These are phyloP conservation scores for Euclidium syriacum DNA, from an alignment of 345 rosid species.

Conservation along the genomic window DNA sequence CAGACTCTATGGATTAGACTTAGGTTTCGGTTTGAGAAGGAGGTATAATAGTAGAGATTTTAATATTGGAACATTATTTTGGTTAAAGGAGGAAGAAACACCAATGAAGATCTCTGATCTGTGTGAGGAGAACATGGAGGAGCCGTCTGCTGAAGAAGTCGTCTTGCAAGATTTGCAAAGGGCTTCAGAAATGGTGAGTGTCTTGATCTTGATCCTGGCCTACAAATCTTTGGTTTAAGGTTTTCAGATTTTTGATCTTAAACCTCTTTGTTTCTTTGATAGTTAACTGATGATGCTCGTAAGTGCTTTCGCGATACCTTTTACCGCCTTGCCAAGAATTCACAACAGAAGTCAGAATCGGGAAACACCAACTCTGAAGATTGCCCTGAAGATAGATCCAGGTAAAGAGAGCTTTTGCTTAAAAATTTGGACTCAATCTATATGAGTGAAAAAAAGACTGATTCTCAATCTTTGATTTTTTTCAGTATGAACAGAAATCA, in stretches of 20 bases:
- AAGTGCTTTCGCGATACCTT: constrained; percentile 77
- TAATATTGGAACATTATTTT: constrained; percentile 17
- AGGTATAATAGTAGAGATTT: not conserved
- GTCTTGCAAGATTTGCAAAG: constrained; percentile 59
- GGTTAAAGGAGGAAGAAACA: constrained; percentile 8
- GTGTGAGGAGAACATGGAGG: constrained; percentile 27
- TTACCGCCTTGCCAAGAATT: constrained; percentile 77
- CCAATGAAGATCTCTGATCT: constrained; percentile 19
- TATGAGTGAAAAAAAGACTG: not conserved
- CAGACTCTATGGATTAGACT: not conserved
- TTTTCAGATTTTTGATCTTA: not conserved
- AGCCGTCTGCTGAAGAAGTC: constrained; percentile 50
- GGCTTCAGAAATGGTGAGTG: constrained; percentile 53
- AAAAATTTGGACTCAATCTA: not conserved
- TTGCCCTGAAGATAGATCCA: not conserved
- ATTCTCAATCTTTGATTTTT: not conserved
- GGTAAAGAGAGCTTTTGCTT: constrained; percentile 12
- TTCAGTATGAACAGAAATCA: constrained; percentile 33
- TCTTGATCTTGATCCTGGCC: not conserved
- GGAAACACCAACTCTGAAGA: constrained; percentile 12
- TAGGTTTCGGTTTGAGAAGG: not conserved
- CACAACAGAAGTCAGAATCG: constrained; percentile 27
- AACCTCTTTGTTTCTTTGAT: not conserved
- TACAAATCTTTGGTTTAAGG: not conserved
- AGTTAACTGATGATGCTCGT: constrained; percentile 62